Conservation (phyloP, 2,329 filamentous ascomycete species). For the Coccinonectria pachysandricola region DNA sequence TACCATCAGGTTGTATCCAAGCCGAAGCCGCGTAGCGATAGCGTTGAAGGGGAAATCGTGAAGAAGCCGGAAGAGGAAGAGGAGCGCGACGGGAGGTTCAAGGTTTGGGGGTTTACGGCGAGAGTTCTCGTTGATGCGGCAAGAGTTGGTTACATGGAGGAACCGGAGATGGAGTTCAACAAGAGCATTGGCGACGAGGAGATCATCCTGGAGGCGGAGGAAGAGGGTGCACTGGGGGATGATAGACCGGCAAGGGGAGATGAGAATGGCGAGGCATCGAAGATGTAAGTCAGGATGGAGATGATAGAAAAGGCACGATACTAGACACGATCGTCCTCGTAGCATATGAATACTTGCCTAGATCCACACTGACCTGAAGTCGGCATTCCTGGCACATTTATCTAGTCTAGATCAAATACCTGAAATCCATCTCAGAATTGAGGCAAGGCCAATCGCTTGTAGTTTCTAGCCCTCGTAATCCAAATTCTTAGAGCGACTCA, state of each 20-base stretch:
- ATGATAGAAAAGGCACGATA: too few relatives aligned
- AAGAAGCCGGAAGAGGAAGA: slow-evolving; percentile 36
- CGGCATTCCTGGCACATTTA: too few relatives aligned
- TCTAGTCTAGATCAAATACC: neutral
- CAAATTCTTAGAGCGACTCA: too few relatives aligned
- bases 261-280: slow-evolving; percentile 19
- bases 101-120: slow-evolving; percentile 93
- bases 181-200: slow-evolving; percentile 40
- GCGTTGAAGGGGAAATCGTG: slow-evolving; percentile 33
- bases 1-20: slow-evolving; percentile 58
- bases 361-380: too few relatives aligned
- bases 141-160: slow-evolving; percentile 68
- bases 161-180: slow-evolving; percentile 74
- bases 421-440: neutral
- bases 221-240: slow-evolving; percentile 38
- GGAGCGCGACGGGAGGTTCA: slow-evolving; percentile 50
- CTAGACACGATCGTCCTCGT: too few relatives aligned
- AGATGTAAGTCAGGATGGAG: slow-evolving; percentile 21
- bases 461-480: too few relatives aligned
- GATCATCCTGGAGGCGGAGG: slow-evolving; percentile 36
- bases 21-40: slow-evolving; percentile 29
- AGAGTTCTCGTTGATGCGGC: slow-evolving; percentile 83
- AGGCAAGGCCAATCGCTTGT: neutral
- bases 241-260: slow-evolving; percentile 17
- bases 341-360: too few relatives aligned